Percentiles rank a stretch among this genome's conserved stretches.
phyloP scores from a whole-genome alignment of 2,329 filamentous ascomycete genomes.

The Colletotrichum sp. region DNA sequence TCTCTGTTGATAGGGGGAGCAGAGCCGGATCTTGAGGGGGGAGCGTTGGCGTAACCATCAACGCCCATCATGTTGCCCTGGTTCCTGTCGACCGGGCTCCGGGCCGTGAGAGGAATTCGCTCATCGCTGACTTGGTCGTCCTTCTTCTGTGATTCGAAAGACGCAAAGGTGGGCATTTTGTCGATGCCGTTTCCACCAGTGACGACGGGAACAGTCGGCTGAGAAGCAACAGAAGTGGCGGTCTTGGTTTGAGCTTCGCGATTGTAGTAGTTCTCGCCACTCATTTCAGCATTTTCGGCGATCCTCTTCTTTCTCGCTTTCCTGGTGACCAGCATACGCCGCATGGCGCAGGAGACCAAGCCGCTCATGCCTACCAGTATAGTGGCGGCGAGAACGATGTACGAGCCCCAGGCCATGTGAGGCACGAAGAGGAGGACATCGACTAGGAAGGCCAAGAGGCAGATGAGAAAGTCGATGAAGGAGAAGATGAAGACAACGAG shows the following conservation, averaged over 20 bases:
- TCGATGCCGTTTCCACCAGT: slow-evolving; percentile 60
- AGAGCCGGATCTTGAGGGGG: slow-evolving; percentile 44
- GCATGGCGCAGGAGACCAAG: slow-evolving; percentile 92
- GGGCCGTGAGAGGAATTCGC: slow-evolving; percentile 70
- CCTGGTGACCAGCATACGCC: slow-evolving; percentile 85
- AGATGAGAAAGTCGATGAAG: slow-evolving; percentile 82
- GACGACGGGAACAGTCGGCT: slow-evolving; percentile 64
- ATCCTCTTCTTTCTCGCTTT: slow-evolving; percentile 94
- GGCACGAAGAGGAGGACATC: slow-evolving; percentile 95
- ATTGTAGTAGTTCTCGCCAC: slow-evolving; percentile 88
- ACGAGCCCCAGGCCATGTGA: slow-evolving; percentile 92
- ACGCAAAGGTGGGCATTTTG: slow-evolving; percentile 60
- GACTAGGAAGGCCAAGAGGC: slow-evolving; percentile 86
- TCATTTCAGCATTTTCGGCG: slow-evolving; percentile 96
- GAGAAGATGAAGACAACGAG: slow-evolving; percentile 85
- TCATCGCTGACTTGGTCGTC: slow-evolving; percentile 71
- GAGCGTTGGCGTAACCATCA: slow-evolving; percentile 29
- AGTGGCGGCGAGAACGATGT: slow-evolving; percentile 88
- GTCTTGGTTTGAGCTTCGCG: slow-evolving; percentile 64
- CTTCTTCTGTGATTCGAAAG: slow-evolving; percentile 71
- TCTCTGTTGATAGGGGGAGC: slow-evolving; percentile 48
- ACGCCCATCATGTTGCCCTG: slow-evolving; percentile 47
- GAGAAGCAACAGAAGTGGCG: slow-evolving; percentile 45
- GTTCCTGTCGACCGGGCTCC: slow-evolving; percentile 64
- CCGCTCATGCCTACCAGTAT: slow-evolving; percentile 82